Evolutionary conservation across 352 stramenopile genomes (phyloP).

Genomic region (Peronosclerospora sorghi): DNA sequence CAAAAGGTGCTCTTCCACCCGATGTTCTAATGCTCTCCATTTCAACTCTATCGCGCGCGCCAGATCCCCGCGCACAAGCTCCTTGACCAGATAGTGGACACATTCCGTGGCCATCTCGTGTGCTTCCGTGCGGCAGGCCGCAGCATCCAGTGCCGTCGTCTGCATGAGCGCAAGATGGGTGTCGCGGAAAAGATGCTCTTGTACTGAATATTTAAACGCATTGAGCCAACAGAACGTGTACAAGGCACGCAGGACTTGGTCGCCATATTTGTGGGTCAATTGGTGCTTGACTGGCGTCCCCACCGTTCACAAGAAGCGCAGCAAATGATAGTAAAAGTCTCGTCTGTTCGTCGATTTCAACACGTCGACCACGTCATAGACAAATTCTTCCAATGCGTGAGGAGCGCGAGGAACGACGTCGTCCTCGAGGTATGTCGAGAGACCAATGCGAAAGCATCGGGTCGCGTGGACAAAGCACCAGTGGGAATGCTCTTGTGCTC

Average conservation of each 20-base stretch:
- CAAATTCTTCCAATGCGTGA: constrained; percentile 32
- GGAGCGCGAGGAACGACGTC: not conserved
- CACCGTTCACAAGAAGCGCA: constrained; percentile 57
- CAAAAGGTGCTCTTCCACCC: constrained; percentile 61
- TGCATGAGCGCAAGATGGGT: constrained; percentile 69
- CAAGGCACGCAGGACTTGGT: constrained; percentile 22
- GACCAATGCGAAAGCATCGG: constrained; percentile 58
- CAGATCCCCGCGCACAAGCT: constrained; percentile 50
- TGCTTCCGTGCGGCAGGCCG: constrained; percentile 3
- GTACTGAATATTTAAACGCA: constrained; percentile 71
- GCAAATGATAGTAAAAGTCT: constrained; percentile 40
- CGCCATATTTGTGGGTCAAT: constrained; percentile 10
- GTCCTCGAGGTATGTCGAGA: constrained; percentile 46
- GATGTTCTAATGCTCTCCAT: constrained; percentile 41
- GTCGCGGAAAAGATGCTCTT: constrained; percentile 47
- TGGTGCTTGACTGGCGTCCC: constrained; percentile 40
- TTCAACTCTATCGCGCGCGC: constrained; percentile 65
- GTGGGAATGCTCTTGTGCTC: constrained; percentile 20
- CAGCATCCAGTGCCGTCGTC: constrained; percentile 31
- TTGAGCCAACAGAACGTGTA: constrained; percentile 78
- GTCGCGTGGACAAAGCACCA: constrained; percentile 67
- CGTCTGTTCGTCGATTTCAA: constrained; percentile 58
- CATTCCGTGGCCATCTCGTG: constrained; percentile 46
- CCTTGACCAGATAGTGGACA: constrained; percentile 63
- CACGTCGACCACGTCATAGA: constrained; percentile 48